phyloP scores from a whole-genome alignment of 2,329 filamentous ascomycete genomes.

The Arthrocladium fulminans region DNA sequence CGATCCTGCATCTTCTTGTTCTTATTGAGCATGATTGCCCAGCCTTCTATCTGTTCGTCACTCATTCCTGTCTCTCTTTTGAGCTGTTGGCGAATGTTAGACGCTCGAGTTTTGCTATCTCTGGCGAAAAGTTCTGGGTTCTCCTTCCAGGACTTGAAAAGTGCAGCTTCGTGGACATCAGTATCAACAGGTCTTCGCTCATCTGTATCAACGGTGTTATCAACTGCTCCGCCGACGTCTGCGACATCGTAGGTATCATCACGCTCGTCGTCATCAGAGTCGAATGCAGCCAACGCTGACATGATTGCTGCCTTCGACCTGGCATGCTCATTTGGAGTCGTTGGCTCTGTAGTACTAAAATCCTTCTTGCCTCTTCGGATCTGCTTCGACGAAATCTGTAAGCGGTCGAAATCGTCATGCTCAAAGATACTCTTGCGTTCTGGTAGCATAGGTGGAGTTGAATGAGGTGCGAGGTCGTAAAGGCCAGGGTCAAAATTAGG shows the following conservation, averaged over 20 bases:
- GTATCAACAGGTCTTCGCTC: conserved; percentile 14
- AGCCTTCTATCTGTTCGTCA: conserved; percentile 89
- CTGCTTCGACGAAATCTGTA: conserved; percentile 56
- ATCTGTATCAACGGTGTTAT: conserved; percentile 39
- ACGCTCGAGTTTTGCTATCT: conserved; percentile 60
- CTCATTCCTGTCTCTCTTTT: conserved; percentile 77
- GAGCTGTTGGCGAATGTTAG: conserved; percentile 53
- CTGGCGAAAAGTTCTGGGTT: conserved; percentile 60
- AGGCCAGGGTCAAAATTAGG: conserved; percentile 14
- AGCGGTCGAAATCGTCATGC: conserved; percentile 66
- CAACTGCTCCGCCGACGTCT: conserved; percentile 83
- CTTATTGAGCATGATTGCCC: conserved; percentile 75
- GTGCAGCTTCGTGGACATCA: conserved; percentile 50
- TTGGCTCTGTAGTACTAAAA: conserved; percentile 9
- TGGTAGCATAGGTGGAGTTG: conserved; percentile 34
- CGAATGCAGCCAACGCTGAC: conserved; percentile 78
- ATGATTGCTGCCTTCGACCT: conserved; percentile 78
- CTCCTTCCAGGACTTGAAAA: conserved; percentile 65
- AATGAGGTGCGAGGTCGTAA: conserved; percentile 44
- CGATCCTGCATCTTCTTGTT: conserved; percentile 59
- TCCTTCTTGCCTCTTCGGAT: conserved; percentile 66
- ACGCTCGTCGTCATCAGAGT: conserved; percentile 89
- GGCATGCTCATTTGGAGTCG: conserved; percentile 41
- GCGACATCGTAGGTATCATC: conserved; percentile 93
- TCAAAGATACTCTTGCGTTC: conserved; percentile 67